Base-by-base conservation (phyloP, 2,329 filamentous ascomycete genomes). In the Paecilomyces formosus region DNA sequence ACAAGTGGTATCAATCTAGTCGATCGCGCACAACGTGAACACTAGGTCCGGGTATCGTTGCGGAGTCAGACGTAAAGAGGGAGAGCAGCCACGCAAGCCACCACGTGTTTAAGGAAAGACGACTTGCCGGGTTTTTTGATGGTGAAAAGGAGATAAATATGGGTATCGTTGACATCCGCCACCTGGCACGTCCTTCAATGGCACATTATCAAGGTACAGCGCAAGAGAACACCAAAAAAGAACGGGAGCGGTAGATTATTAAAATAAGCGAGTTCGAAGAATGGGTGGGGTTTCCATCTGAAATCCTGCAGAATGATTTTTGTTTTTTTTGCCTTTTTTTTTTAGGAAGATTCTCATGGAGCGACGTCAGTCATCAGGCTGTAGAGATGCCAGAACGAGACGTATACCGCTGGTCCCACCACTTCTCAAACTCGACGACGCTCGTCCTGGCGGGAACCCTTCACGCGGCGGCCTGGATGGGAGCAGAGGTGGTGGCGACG, bases 391-490 rank as follows among this genome's bases (percentile, higher is more conserved):
- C 64, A 62, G 63, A 66, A 66, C 65, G 66, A 66, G 62, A 69
- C 57, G 62, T 60, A 66, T 64, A 71, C 62, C 63, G 69, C 58
- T 66, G 63, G 60, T 74, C 73, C 74, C 73, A 76, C 73, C 72
- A 76, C 63, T 74, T 72, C 66, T 76, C 73, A 65, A 69, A 75
- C 67, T 75, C 72, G 60, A 74, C 63, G 56, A 68, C 62, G 60
- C 70, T 70, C 62, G 67, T 67, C 60, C 64, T 65, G 62, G 67
- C 61, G 57, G 62, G 63, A 61, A 62, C 63, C 65, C 62, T 74
- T 77, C 71, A 76, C 66, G 74, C 74, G 58, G 74, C 74, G 67
- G 74, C 74, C 70, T 76, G 72, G 58, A 76, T 74, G 28, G 74
- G 70, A 28, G 72, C 68, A 39, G 72, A 62, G 53, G 67, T 64